Conservation (phyloP, 2,329 filamentous ascomycete species). For the Ophiosphaerella narmari region DNA sequence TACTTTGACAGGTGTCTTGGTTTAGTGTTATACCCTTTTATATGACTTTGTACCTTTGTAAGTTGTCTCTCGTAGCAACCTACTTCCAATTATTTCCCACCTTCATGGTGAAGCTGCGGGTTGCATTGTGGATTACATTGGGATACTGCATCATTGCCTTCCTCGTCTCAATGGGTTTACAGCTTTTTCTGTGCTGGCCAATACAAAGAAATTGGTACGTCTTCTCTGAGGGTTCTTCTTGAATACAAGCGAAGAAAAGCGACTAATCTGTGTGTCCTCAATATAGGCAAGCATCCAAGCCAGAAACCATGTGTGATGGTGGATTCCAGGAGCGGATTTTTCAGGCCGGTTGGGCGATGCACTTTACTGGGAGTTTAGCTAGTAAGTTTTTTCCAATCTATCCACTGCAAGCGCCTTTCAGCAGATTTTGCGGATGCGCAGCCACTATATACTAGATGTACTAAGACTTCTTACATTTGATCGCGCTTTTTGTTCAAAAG, state of each 20-base stretch:
- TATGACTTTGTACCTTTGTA: neutral
- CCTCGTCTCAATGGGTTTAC: neutral
- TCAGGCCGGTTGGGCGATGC: neutral
- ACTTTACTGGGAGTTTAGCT: neutral
- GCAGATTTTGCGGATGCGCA: neutral
- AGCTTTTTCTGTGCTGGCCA: neutral
- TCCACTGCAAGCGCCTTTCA: neutral
- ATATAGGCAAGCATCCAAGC: neutral
- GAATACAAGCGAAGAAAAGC: neutral
- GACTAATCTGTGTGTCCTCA: neutral
- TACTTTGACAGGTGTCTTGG: neutral
- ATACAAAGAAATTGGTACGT: neutral
- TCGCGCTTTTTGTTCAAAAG: neutral
- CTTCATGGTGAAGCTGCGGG: neutral
- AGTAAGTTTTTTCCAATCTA: neutral
- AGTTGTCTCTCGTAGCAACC: neutral
- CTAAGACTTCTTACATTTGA: neutral
- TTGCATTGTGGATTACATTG: neutral
- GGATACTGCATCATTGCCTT: neutral
- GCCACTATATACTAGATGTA: neutral
- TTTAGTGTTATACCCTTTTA: neutral
- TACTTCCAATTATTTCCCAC: slow-evolving; percentile 1
- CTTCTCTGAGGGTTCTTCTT: neutral
- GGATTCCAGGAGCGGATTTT: neutral
- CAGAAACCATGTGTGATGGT: neutral